Evolutionary conservation across 2,329 filamentous ascomycete genomes (phyloP).

Genomic region (Aspergillaceae sp.): DNA sequence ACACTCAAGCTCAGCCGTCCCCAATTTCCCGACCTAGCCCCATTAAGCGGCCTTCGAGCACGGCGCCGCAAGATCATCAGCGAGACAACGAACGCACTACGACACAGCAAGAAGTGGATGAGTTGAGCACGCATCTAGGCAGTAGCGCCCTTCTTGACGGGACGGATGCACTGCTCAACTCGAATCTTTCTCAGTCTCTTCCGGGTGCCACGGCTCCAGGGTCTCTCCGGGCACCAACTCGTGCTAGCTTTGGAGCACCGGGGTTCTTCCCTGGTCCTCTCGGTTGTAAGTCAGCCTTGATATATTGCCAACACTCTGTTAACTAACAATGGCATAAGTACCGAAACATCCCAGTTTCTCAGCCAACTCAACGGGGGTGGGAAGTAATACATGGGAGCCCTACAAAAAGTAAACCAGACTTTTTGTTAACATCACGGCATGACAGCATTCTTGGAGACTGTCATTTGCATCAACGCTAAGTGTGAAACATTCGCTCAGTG

Average conservation of each 20-base stretch:
- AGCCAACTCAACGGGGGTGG: conserved; percentile 19
- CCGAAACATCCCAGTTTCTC: conserved; percentile 27
- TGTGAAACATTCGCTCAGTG: too few species aligned
- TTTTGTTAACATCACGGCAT: too few species aligned
- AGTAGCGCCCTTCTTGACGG: conserved; percentile 78
- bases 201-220: conserved; percentile 48
- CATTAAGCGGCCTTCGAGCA: conserved; percentile 78
- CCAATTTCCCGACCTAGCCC: conserved; percentile 76
- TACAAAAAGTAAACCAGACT: conserved; percentile 1
- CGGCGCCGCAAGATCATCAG: conserved; percentile 44
- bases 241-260: conserved; percentile 35
- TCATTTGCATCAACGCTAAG: too few species aligned
- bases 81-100: conserved; percentile 32
- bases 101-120: conserved; percentile 54
- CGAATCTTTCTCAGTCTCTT: conserved; percentile 35
- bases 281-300: conserved; percentile 25
- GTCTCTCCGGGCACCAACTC: conserved; percentile 32
- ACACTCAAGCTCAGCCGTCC: conserved; percentile 53
- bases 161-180: conserved; percentile 59
- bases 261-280: conserved; percentile 38
- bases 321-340: conserved; percentile 9
- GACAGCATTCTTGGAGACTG: too few species aligned
- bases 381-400: conserved; percentile 26
- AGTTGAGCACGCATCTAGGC: conserved; percentile 70
- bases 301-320: background rate